Evolutionary conservation across 768 basidiomycete genomes (phyloP).

Genomic region (Mycena rebaudengoi): DNA sequence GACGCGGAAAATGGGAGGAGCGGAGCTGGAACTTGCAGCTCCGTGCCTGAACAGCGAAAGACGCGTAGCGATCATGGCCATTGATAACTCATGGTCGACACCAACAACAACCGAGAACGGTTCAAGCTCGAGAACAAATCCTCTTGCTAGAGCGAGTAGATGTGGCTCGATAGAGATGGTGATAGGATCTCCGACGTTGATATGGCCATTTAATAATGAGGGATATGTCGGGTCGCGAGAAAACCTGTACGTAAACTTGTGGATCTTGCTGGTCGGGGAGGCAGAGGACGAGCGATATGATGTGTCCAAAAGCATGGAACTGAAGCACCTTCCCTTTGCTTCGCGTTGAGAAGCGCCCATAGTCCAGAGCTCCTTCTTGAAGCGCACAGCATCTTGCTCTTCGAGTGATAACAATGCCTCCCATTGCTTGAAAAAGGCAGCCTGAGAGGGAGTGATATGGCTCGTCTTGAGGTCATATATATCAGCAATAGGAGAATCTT

Average conservation of each 20-base stretch:
- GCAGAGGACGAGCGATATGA: conserved; percentile 40
- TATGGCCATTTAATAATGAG: conserved; percentile 77
- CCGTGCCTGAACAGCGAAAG: conserved; percentile 31
- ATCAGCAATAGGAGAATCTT: conserved; percentile 63
- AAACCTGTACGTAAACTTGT: conserved; percentile 84
- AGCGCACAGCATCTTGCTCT: conserved; percentile 85
- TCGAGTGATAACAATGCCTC: conserved; percentile 85
- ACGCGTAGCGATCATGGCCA: conserved; percentile 54
- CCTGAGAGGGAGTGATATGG: conserved; percentile 74
- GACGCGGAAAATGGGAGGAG: conserved; percentile 76
- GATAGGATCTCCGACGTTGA: conserved; percentile 83
- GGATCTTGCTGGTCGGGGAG: conserved; percentile 62
- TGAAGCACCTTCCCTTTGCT: conserved; percentile 84
- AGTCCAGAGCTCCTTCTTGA: conserved; percentile 94
- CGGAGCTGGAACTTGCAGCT: not conserved
- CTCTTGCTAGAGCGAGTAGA: conserved; percentile 84
- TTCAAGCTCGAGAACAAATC: conserved; percentile 80
- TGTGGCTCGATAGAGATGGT: conserved; percentile 88
- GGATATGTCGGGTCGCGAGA: conserved; percentile 44
- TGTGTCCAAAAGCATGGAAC: conserved; percentile 74
- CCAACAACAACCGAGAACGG: conserved; percentile 75
- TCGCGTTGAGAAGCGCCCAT: conserved; percentile 84
- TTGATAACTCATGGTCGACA: conserved; percentile 80
- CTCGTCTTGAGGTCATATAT: conserved; percentile 82
- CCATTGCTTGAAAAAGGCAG: conserved; percentile 90